Evolutionary conservation across 768 basidiomycete species (phyloP).

Genomic region (Tephrocybe sp.): DNA sequence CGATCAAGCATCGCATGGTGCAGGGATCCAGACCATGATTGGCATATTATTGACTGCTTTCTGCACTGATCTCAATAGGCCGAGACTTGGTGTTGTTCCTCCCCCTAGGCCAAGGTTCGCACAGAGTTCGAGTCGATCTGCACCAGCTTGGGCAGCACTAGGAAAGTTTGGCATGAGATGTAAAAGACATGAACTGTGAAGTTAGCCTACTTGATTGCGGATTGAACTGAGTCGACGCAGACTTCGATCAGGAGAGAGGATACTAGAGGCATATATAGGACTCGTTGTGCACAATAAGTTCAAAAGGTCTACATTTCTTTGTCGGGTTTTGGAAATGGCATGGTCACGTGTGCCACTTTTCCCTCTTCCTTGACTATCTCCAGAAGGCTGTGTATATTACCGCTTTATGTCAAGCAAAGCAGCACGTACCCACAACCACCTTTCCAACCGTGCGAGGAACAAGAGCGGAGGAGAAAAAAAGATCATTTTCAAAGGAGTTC

Average conservation of each 20-base stretch:
- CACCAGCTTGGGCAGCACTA: slow-evolving; percentile 71
- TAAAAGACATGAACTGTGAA: slow-evolving; percentile 12
- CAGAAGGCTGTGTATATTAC: slow-evolving; percentile 25
- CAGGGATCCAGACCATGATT: slow-evolving; percentile 56
- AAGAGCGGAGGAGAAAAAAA: slow-evolving; percentile 52
- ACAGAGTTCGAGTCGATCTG: slow-evolving; percentile 77
- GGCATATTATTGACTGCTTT: slow-evolving; percentile 47
- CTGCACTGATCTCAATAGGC: slow-evolving; percentile 60
- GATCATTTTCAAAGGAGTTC: slow-evolving; percentile 62
- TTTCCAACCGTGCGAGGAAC: slow-evolving; percentile 61
- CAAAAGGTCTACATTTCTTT: too few relatives aligned
- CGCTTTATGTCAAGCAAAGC: slow-evolving; percentile 50
- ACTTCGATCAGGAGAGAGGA: slow-evolving; percentile 49
- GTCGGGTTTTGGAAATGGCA: too few relatives aligned
- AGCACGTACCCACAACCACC: slow-evolving; percentile 52
- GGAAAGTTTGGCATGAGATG: slow-evolving; percentile 10
- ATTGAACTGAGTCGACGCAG: slow-evolving; percentile 75
- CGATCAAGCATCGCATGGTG: slow-evolving; percentile 3
- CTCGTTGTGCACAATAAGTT: too few relatives aligned
- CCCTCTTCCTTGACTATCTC: background rate
- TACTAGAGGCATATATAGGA: slow-evolving; percentile 13
- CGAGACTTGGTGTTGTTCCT: slow-evolving; percentile 80
- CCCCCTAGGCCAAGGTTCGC: slow-evolving; percentile 69
- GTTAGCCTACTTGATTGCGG: slow-evolving; percentile 55
- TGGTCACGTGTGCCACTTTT: background rate